Percentiles rank a stretch among this genome's conserved stretches.
phyloP scores from a whole-genome alignment of 768 basidiomycete species.

The Tephrocybe sp. region DNA sequence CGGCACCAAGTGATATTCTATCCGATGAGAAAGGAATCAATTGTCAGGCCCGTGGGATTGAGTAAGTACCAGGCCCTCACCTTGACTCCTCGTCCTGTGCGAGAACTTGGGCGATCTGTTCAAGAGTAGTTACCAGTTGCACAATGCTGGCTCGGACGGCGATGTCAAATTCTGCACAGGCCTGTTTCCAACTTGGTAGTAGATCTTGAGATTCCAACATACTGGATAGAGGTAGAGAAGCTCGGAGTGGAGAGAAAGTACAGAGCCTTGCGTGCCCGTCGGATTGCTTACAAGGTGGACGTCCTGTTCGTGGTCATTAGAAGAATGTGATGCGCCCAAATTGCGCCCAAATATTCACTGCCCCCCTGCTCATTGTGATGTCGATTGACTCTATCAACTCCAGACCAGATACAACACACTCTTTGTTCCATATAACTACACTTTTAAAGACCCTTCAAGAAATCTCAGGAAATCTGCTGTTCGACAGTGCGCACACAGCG shows the following conservation, averaged over 20 bases:
- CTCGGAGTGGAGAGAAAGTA: background rate
- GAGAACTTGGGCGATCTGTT: conserved; percentile 50
- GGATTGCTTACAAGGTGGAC: conserved; percentile 8
- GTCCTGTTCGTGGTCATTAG: background rate
- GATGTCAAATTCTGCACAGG: conserved; percentile 43
- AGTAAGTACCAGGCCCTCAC: conserved; percentile 22
- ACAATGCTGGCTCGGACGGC: conserved; percentile 30
- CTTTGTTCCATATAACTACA: too few relatives aligned
- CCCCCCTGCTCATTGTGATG: background rate
- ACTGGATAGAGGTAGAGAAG: background rate
- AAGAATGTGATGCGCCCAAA: too few relatives aligned
- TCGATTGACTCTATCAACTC: too few relatives aligned
- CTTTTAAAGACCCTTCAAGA: too few relatives aligned
- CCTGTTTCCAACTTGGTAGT: conserved; percentile 36
- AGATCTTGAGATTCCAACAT: conserved; percentile 18
- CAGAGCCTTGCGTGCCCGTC: background rate
- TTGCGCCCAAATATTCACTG: background rate
- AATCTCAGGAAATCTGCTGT: too few relatives aligned
- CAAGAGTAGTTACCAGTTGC: conserved; percentile 40
- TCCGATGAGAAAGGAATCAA: conserved; percentile 1
- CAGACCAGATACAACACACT: too few relatives aligned
- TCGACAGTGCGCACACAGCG: background rate
- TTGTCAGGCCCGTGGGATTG: background rate
- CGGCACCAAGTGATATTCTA: conserved; percentile 27
- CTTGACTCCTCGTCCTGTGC: conserved; percentile 43